Base-by-base conservation (phyloP, 331 rosid species). In the Quercus phellos region DNA sequence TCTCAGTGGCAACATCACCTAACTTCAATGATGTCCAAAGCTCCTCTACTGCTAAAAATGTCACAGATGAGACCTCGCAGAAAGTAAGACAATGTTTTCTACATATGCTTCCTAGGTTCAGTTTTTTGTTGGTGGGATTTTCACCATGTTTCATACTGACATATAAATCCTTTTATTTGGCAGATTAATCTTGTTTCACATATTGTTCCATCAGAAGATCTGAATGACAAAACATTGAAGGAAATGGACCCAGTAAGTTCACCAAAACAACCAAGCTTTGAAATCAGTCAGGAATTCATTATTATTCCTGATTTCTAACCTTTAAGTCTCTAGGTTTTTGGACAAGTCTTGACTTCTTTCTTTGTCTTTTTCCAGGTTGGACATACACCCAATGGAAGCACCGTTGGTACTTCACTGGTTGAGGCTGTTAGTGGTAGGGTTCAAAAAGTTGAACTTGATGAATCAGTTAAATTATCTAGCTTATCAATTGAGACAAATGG, bases 21-120 rank as follows among this genome's bases (percentile, higher is more conserved):
- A 53, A 30, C 38, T 24, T 74, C 14, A 63, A 59, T 76, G 85
- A 81, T 74, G 60, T 75, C 68, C 81, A 58, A n/a, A 84, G 53
- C 78, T 63, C 83, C 55, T 19, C 74, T 66, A 68, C 68, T 66
- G 34, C 69, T 59, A 77, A 81, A 81, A 75, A 66, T 27, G 18
- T 51, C 12, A 67, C 18, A 6, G 82, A 78, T 69, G 81, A 56
- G 70, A 78, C 78, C 63, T 73, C 79, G 68, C 75, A 21, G 68
- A 78, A 89, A 88, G 96, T 90, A 81, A 77, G 72, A 55, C 32
- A 29, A 34, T 74, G 27, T 85, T 79, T 43, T 42, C 21, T 34
- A 32, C 51, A 14, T 21, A 12, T 26, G 60, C 50, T 1, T n/a
- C 7, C 53, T 22, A 51, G 5, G 58, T 34, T 81, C 29, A 43